These are phyloP conservation scores for Yarrowia galli DNA, from an alignment of 1,139 yeast species.

Conservation along the genomic window DNA sequence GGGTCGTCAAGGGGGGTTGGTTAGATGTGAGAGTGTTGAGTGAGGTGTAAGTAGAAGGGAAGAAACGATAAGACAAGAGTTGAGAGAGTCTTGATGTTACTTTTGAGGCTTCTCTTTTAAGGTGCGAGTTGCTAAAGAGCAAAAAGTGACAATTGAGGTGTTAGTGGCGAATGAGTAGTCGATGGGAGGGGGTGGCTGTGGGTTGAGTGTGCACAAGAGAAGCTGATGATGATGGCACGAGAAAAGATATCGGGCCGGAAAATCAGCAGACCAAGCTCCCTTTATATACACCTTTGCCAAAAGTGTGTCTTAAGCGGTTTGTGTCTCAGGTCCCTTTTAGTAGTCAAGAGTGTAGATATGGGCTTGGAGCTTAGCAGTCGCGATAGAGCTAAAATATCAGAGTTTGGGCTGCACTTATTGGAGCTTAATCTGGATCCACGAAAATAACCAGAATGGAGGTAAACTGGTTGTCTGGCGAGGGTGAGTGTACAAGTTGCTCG, in stretches of 20 bases:
- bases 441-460: not conserved
- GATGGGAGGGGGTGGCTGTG: not conserved
- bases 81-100: not conserved
- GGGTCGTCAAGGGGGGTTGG: not conserved
- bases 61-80: not conserved
- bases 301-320: constrained; percentile 1
- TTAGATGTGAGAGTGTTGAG: not conserved
- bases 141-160: constrained; percentile 5
- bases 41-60: not conserved
- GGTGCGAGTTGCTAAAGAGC: constrained; percentile 11
- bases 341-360: constrained; percentile 13
- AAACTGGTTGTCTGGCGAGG: no score
- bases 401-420: constrained; percentile 24
- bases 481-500: no score
- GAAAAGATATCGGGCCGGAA: not conserved
- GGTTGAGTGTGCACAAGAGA: not conserved
- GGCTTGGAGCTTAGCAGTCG: constrained; percentile 25
- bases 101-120: not conserved
- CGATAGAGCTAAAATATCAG: constrained; percentile 18
- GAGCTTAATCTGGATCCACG: not conserved
- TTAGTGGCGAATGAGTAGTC: not conserved
- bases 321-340: constrained; percentile 33
- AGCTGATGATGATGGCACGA: not conserved
- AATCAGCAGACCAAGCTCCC: not conserved
- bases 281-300: constrained; percentile 3